Evolutionary conservation across 1,284 basidiomycete genomes (phyloP).

Genomic region (Irpex lacteus): DNA sequence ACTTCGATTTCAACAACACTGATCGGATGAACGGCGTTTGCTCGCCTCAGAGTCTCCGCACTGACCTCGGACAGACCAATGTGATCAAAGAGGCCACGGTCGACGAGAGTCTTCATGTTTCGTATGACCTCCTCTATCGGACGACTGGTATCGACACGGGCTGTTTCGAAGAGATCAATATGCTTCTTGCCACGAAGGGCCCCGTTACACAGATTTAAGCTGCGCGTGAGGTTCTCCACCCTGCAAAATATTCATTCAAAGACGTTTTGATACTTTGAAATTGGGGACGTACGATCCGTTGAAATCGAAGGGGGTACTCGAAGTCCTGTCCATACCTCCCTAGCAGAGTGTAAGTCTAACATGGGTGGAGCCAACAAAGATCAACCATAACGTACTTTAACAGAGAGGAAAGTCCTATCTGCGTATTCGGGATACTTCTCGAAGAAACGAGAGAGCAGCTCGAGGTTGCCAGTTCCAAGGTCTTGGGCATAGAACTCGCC

Average conservation of each 20-base stretch:
- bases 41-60: slow-evolving; percentile 44
- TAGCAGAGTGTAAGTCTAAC: too few relatives aligned
- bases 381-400: slow-evolving; percentile 28
- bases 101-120: slow-evolving; percentile 26
- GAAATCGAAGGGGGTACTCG: slow-evolving; percentile 3
- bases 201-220: slow-evolving; percentile 36
- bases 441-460: slow-evolving; percentile 43
- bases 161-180: slow-evolving; percentile 43
- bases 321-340: neutral
- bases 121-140: slow-evolving; percentile 32
- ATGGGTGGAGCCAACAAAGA: too few relatives aligned
- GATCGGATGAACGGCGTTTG: slow-evolving; percentile 39
- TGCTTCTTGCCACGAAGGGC: slow-evolving; percentile 39
- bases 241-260: slow-evolving; percentile 17
- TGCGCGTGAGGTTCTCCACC: slow-evolving; percentile 38
- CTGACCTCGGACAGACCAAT: slow-evolving; percentile 48
- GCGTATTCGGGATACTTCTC: slow-evolving; percentile 51
- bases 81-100: slow-evolving; percentile 44
- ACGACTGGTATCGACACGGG: slow-evolving; percentile 30
- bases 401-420: slow-evolving; percentile 46
- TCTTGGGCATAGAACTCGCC: slow-evolving; percentile 43
- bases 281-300: slow-evolving; percentile 28
- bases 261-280: neutral
- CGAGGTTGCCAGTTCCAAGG: slow-evolving; percentile 35
- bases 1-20: slow-evolving; percentile 52